Base-by-base conservation (phyloP, 495 filamentous ascomycete species). In the Ascodesmis nigricans region DNA sequence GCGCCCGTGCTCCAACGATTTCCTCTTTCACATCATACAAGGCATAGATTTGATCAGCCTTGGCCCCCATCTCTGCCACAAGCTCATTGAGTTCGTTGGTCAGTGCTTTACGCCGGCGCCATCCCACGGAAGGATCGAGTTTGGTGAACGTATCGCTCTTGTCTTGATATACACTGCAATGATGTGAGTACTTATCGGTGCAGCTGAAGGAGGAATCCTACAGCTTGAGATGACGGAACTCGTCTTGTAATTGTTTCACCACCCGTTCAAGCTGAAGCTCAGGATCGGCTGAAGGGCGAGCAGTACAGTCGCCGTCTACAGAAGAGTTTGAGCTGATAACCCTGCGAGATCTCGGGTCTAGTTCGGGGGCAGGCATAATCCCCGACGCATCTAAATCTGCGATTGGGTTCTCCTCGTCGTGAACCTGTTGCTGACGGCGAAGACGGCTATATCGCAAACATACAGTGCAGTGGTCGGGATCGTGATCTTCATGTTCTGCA, bases 1-100 rank as follows among this genome's bases (percentile, higher is more conserved):
- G n/a, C n/a, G n/a, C n/a, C n/a, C n/a, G n/a, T n/a, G n/a, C n/a
- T n/a, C n/a, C 38, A 7, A 25, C 24, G 30, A 52, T 44, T 31
- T 47, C 80, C 50, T 91, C 84, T 5, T 91, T 64, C 5, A 91
- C 81, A 47, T 95, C 84, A 40, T 90, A 81, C 4, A 93, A 60
- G 5, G 68, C 64, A 50, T 93, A 93, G 26, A 93, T 73, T 49
- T 90, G 78, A 38, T 82, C 77, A n/a, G 71, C 67, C 53, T 84
- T 83, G 39, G 62, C 59, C 49, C 87, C 78, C 26, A 83, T 69
- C 34, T 67, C 64, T 31, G 59, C 59, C 22, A 74, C 50, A 17
- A 83, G 40, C 36, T 60, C 59, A 43, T 73, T 65, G 24, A 90
- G 74, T 43, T 72, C 69, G 17, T 52, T 59, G 38, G 68, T 59